These are phyloP conservation scores for Cercophora newfieldiana DNA, from an alignment of 495 filamentous ascomycete species.

Conservation along the genomic window DNA sequence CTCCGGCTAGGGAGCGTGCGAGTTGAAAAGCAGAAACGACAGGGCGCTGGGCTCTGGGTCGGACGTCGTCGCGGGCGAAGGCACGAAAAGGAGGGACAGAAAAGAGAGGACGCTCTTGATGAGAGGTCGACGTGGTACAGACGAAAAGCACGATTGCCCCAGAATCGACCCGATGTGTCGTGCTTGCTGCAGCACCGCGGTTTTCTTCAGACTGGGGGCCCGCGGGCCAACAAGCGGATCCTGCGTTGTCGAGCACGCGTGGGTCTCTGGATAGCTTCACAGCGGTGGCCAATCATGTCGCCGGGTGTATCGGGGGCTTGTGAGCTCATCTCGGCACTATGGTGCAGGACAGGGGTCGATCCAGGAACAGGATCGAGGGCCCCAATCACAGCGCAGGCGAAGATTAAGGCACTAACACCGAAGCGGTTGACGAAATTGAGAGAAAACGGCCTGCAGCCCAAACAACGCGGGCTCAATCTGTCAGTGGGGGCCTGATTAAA, in stretches of 20 bases:
- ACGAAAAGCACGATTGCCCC: slow-evolving; percentile 14
- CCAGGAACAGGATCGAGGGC: slow-evolving; percentile 22
- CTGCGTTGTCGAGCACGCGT: slow-evolving; percentile 15
- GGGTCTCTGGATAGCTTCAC: slow-evolving; percentile 24
- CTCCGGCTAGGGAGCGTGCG: not conserved
- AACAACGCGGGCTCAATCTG: slow-evolving; percentile 4
- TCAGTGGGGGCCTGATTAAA: slow-evolving; percentile 1
- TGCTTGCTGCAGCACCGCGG: slow-evolving; percentile 18
- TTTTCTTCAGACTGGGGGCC: slow-evolving; percentile 10
- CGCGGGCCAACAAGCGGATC: slow-evolving; percentile 14
- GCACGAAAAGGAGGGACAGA: slow-evolving; percentile 17
- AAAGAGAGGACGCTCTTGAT: slow-evolving; percentile 25
- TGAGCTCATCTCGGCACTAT: slow-evolving; percentile 29
- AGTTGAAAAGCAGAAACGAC: not conserved
- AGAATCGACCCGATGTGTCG: slow-evolving; percentile 16
- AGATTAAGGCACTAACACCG: slow-evolving; percentile 21
- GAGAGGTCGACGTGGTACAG: slow-evolving; percentile 17
- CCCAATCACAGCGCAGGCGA: slow-evolving; percentile 20
- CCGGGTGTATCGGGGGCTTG: slow-evolving; percentile 12
- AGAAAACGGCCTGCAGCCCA: not conserved
- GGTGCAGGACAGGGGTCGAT: slow-evolving; percentile 15
- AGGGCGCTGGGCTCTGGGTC: not conserved
- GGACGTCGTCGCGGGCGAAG: not conserved
- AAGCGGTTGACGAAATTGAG: slow-evolving; percentile 27
- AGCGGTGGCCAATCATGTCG: slow-evolving; percentile 20